A percentile compares a stretch with the other conserved stretches of the same genome.
Conservation (phyloP, 1,284 basidiomycete genomes). For the Violaceomyces palustris region DNA sequence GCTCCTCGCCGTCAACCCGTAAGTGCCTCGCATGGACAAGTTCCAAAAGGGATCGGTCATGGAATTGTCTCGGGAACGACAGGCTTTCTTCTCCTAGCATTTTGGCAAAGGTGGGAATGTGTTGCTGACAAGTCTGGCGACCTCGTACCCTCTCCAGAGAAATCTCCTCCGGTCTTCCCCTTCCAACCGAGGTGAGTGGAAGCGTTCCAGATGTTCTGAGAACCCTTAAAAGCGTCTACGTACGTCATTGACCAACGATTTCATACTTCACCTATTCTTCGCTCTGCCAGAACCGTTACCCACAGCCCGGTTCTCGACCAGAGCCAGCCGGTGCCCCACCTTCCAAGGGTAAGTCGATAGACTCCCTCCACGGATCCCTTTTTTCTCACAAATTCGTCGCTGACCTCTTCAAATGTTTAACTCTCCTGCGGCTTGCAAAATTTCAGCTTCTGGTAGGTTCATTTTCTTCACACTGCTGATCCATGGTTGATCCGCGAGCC, state of each 20-base stretch:
- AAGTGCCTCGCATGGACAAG: slow-evolving; percentile 1
- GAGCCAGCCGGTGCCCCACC: slow-evolving; percentile 81
- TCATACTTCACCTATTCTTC: background rate
- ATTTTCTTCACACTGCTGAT: slow-evolving; percentile 7
- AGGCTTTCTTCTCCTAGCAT: background rate
- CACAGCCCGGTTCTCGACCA: slow-evolving; percentile 76
- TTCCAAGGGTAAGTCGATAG: slow-evolving; percentile 59
- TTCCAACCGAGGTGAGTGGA: slow-evolving; percentile 52
- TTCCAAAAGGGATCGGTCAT: too few species aligned
- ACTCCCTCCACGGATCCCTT: too few species aligned
- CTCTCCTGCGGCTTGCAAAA: background rate
- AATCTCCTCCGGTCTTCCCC: slow-evolving; percentile 85
- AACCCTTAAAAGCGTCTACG: background rate
- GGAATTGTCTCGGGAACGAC: too few species aligned
- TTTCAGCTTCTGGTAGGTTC: slow-evolving; percentile 4
- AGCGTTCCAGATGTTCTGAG: background rate
- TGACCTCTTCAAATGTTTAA: background rate
- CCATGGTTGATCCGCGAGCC: background rate
- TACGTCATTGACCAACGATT: background rate
- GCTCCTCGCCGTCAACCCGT: slow-evolving; percentile 63
- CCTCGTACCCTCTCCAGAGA: slow-evolving; percentile 55
- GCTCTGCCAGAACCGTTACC: slow-evolving; percentile 67
- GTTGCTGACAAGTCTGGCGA: too few species aligned
- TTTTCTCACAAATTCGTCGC: background rate
- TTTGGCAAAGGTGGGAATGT: background rate